Evolutionary conservation across 208 protist genomes (phyloP).

Genomic region (Leishmania tarentolae): DNA sequence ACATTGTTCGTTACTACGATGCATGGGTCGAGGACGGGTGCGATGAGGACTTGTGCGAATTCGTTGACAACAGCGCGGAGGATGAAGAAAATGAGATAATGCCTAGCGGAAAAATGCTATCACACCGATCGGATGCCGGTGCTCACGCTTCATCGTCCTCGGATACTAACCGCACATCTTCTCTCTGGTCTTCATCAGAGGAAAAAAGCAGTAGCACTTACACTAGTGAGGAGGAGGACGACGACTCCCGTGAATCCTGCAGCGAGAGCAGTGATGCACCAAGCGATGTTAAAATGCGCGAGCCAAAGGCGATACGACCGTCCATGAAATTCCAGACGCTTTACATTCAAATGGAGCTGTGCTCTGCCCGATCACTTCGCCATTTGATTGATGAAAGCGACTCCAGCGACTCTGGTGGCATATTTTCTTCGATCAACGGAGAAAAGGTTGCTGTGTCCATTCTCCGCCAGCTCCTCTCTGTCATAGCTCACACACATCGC

Average conservation of each 20-base stretch:
- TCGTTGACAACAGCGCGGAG: slow-evolving; percentile 41
- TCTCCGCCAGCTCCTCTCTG: slow-evolving; percentile 76
- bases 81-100: slow-evolving; percentile 38
- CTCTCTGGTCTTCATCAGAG: slow-evolving; percentile 14
- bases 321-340: slow-evolving; percentile 53
- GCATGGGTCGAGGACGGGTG: slow-evolving; percentile 88
- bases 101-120: neutral
- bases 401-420: slow-evolving; percentile 28
- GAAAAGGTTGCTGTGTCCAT: slow-evolving; percentile 69
- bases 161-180: slow-evolving; percentile 10
- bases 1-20: slow-evolving; percentile 91
- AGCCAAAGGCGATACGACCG: neutral
- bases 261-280: neutral
- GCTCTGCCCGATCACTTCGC: slow-evolving; percentile 66
- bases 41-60: slow-evolving; percentile 69
- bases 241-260: neutral
- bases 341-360: slow-evolving; percentile 91
- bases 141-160: slow-evolving; percentile 7
- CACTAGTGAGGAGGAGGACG: slow-evolving; percentile 4
- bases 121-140: neutral
- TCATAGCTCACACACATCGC: slow-evolving; percentile 76
- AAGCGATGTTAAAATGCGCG: neutral
- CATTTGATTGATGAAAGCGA: slow-evolving; percentile 78
- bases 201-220: slow-evolving; percentile 3
- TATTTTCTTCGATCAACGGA: slow-evolving; percentile 56